Base-by-base conservation (phyloP, 768 basidiomycete genomes). In the Tephrocybe sp. region DNA sequence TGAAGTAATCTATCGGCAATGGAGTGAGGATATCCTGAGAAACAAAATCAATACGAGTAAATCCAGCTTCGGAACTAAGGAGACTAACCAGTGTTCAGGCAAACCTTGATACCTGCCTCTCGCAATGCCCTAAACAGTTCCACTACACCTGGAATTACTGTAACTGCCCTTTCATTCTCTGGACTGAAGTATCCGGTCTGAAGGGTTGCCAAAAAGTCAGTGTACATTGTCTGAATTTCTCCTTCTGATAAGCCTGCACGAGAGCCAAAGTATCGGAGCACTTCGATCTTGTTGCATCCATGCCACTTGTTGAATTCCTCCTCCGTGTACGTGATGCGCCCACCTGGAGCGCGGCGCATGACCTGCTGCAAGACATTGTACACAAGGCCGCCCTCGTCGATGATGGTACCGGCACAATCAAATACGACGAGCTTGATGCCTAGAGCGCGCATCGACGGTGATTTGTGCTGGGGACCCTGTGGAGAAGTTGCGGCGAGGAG, bases 331-430 rank as follows among this genome's bases (percentile, higher is more conserved):
- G 32, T 25, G 35, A 53, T 53, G n/a, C 45, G 16, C 7, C 19
- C 41, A 9, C 44, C 28, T 9, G 44, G 44, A 22, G 52, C 46
- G 35, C 41, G 45, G n/a, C 35, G 52, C 52, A 53, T 53, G 19
- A 48, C 52, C 24, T 49, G 42, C 28, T 53, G 27, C 22, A 53
- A 42, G 25, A 39, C 42, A 12, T 48, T 44, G 41, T 53, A 53
- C 6, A 53, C 52, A 18, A 53, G 36, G 7, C 47, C 52, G 15
- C 52, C 52, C 27, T 53, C 52, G 19, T 53, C 46, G 21, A 53
- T 48, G 24, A 49, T 39, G 2, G 52, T 53, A n/a, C 52, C 52
- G 9, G 52, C 52, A n/a, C 52, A 53, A 38, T 53, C 52, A 21
- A 53, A 53, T 15, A 53, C 52, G 4, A 49, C 46, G 9, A 53